phyloP scores from a whole-genome alignment of 2,329 filamentous ascomycete species.

The Trichoderma hamatum region DNA sequence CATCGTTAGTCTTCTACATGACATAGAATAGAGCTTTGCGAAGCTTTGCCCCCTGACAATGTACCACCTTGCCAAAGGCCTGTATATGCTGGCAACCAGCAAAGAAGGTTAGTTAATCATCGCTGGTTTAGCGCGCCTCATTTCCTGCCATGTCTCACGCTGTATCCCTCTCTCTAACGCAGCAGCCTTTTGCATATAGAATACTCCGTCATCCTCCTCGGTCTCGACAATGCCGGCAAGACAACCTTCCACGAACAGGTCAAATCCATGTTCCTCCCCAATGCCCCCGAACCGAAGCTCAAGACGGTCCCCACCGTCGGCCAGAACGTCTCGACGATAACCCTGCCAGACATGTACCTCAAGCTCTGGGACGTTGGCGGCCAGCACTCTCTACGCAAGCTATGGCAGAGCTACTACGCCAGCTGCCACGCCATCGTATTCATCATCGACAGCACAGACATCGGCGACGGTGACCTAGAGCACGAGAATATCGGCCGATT shows the following conservation, averaged over 20 bases:
- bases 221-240: slow-evolving; percentile 97
- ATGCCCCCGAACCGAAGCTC: slow-evolving; percentile 63
- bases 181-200: slow-evolving; percentile 54
- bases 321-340: slow-evolving; percentile 92
- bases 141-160: neutral
- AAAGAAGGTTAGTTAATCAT: slow-evolving; percentile 72
- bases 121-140: slow-evolving; percentile 5
- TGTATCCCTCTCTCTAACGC: slow-evolving; percentile 20
- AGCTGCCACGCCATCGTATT: slow-evolving; percentile 97
- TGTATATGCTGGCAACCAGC: slow-evolving; percentile 93
- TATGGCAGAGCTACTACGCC: slow-evolving; percentile 96
- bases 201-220: slow-evolving; percentile 95
- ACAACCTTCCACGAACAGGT: slow-evolving; percentile 97
- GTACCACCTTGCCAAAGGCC: slow-evolving; percentile 94
- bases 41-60: slow-evolving; percentile 50
- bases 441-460: slow-evolving; percentile 92
- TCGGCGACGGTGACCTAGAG: slow-evolving; percentile 77
- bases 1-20: neutral
- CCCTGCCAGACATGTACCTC: slow-evolving; percentile 91
- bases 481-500: slow-evolving; percentile 61
- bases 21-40: slow-evolving; percentile 7
- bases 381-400: slow-evolving; percentile 81
- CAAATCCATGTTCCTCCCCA: slow-evolving; percentile 78
- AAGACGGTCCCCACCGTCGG: slow-evolving; percentile 96
- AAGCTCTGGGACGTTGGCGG: slow-evolving; percentile 99